Conservation (phyloP, 2,329 filamentous ascomycete species). For the Colletotrichum acutatum region DNA sequence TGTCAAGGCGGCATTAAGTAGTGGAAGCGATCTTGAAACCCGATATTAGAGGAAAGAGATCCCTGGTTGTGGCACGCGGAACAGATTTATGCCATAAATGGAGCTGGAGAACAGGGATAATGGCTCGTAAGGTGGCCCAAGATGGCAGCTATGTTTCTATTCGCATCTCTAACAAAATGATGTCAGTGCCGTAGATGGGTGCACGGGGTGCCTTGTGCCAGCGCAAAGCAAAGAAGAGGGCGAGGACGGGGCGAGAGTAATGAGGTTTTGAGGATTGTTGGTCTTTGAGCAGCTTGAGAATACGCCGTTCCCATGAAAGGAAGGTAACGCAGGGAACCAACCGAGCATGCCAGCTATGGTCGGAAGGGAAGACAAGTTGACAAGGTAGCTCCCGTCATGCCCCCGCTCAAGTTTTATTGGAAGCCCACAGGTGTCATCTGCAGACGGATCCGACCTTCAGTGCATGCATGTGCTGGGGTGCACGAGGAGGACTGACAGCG, state of each 20-base stretch:
- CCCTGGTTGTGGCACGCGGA: constrained; percentile 19
- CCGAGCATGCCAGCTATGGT: background rate
- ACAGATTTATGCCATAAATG: constrained; percentile 35
- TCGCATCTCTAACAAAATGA: constrained; percentile 29
- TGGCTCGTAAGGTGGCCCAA: constrained; percentile 24
- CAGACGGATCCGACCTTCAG: constrained; percentile 34
- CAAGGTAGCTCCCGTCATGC: constrained; percentile 21
- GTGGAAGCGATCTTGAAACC: constrained; percentile 32
- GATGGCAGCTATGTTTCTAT: constrained; percentile 32
- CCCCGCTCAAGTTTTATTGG: constrained; percentile 31
- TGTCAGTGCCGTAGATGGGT: constrained; percentile 11
- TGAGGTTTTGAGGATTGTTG: background rate
- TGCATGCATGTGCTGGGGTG: constrained; percentile 32
- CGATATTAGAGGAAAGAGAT: constrained; percentile 35
- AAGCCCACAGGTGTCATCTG: constrained; percentile 33
- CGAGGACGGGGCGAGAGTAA: background rate
- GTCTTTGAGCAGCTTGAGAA: constrained; percentile 19
- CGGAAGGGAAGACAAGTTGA: background rate
- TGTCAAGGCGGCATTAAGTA: constrained; percentile 30
- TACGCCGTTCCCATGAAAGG: background rate
- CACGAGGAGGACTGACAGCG: constrained; percentile 13
- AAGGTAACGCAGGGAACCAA: constrained; percentile 23
- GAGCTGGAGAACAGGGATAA: constrained; percentile 29
- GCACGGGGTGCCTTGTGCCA: constrained; percentile 9
- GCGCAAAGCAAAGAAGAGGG: constrained; percentile 8